Evolutionary conservation across 805 yeast species (phyloP).

Genomic region (Myxozyma monticola): DNA sequence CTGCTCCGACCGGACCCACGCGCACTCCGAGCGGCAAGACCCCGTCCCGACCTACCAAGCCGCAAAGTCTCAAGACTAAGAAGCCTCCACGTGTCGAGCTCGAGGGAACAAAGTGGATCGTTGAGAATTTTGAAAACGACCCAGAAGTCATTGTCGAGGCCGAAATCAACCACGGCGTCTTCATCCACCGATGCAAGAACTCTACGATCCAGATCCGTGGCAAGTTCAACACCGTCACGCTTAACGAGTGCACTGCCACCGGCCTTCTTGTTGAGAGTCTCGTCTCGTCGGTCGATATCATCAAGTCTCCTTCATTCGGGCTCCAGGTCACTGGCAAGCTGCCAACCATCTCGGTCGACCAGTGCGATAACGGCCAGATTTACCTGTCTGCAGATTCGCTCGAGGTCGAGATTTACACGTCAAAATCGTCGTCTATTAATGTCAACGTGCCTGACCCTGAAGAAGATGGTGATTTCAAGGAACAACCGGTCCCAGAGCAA

Average conservation of each 20-base stretch:
- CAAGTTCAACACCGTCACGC: conserved; percentile 83
- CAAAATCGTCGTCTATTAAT: conserved; percentile 82
- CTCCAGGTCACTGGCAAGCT: conserved; percentile 79
- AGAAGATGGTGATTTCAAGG: conserved; percentile 71
- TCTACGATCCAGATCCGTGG: conserved; percentile 82
- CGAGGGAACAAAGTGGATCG: conserved; percentile 83
- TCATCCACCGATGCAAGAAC: conserved; percentile 77
- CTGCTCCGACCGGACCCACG: conserved; percentile 8
- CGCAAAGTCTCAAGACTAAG: conserved; percentile 54
- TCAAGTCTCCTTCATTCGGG: conserved; percentile 78
- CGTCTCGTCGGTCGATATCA: conserved; percentile 84
- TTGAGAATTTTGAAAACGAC: conserved; percentile 70
- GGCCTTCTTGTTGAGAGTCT: conserved; percentile 82
- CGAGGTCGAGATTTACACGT: conserved; percentile 74
- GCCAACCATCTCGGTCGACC: conserved; percentile 85
- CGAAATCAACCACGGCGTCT: conserved; percentile 82
- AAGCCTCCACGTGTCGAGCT: conserved; percentile 67
- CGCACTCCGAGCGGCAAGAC: conserved; percentile 39
- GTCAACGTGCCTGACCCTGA: conserved; percentile 73
- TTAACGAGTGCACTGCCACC: conserved; percentile 67
- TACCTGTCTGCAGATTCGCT: conserved; percentile 74
- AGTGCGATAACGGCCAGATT: conserved; percentile 80
- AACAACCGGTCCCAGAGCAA: conserved; percentile 89
- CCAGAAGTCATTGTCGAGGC: conserved; percentile 73
- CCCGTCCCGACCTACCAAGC: conserved; percentile 80